A percentile compares a stretch with the other conserved stretches of the same genome.
Conservation (phyloP, 768 basidiomycete genomes). For the Trametes elegans region DNA sequence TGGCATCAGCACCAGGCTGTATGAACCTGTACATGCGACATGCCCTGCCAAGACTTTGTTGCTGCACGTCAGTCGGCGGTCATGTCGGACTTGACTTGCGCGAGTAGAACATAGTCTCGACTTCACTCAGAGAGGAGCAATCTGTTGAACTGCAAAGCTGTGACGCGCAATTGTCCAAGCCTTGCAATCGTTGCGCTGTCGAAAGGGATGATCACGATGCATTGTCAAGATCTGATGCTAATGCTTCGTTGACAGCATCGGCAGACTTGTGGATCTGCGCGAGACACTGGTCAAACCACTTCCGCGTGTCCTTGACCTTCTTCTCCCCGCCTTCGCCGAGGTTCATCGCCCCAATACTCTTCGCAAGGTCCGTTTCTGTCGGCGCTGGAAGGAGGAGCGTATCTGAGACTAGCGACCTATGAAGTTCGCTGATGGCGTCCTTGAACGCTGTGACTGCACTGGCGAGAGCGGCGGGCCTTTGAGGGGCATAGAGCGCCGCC, state of each 20-base stretch:
- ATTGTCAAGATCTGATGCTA: constrained; percentile 11
- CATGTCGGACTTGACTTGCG: too few relatives aligned
- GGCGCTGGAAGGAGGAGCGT: constrained; percentile 30
- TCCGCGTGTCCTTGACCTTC: constrained; percentile 39
- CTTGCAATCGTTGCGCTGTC: not conserved
- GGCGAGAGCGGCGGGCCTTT: constrained; percentile 44
- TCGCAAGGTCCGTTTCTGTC: constrained; percentile 18
- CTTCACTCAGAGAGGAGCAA: not conserved
- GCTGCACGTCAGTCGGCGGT: too few relatives aligned
- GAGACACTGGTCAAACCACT: constrained; percentile 69
- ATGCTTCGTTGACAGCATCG: constrained; percentile 11
- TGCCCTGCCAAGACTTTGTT: too few relatives aligned
- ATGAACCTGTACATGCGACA: too few relatives aligned
- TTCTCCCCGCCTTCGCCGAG: not conserved
- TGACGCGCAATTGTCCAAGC: too few relatives aligned
- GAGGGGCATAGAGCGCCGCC: constrained; percentile 63
- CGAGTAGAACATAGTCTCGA: too few relatives aligned
- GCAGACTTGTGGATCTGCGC: constrained; percentile 52
- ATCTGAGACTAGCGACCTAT: constrained; percentile 23
- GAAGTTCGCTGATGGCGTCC: constrained; percentile 38
- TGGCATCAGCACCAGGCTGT: too few relatives aligned
- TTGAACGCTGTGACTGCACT: constrained; percentile 40
- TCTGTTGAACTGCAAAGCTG: too few relatives aligned
- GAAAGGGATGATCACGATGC: not conserved
- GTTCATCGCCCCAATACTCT: constrained; percentile 26